phyloP scores from a whole-genome alignment of 2,329 filamentous ascomycete genomes.

The Trichoderma sp. region DNA sequence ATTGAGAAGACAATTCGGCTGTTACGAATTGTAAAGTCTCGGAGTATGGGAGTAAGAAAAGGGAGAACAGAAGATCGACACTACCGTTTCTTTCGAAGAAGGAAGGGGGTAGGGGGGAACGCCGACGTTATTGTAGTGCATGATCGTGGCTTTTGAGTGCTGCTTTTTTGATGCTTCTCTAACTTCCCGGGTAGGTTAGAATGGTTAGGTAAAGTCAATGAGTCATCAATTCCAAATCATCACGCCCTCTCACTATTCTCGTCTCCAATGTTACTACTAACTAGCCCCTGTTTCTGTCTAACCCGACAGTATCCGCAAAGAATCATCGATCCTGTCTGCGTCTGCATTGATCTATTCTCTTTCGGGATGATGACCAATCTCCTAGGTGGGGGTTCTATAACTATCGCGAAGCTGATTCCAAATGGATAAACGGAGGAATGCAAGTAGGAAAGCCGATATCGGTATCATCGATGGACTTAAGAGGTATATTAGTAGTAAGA shows the following conservation, averaged over 20 bases:
- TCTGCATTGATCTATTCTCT: not conserved
- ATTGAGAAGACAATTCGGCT: not conserved
- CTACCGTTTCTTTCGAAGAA: not conserved
- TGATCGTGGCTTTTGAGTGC: not conserved
- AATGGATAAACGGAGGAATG: not conserved
- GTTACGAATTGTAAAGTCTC: not conserved
- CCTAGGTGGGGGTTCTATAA: not conserved
- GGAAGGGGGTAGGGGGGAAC: not conserved
- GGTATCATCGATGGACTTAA: not conserved
- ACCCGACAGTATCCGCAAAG: conserved; percentile 3
- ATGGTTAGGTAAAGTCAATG: not conserved
- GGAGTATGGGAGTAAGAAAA: not conserved
- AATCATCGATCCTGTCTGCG: not conserved
- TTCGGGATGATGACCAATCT: conserved; percentile 8
- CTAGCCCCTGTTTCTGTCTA: not conserved
- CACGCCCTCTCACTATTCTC: not conserved
- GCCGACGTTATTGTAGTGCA: not conserved
- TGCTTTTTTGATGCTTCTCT: not conserved
- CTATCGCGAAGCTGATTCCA: conserved; percentile 1
- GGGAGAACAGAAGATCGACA: not conserved
- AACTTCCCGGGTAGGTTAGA: not conserved
- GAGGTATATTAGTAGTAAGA: not conserved
- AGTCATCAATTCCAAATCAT: not conserved
- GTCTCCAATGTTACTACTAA: not conserved
- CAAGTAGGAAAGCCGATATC: conserved; percentile 1